phyloP scores from a whole-genome alignment of 192 early-diverging fungal genomes.

The Backusella sp. region DNA sequence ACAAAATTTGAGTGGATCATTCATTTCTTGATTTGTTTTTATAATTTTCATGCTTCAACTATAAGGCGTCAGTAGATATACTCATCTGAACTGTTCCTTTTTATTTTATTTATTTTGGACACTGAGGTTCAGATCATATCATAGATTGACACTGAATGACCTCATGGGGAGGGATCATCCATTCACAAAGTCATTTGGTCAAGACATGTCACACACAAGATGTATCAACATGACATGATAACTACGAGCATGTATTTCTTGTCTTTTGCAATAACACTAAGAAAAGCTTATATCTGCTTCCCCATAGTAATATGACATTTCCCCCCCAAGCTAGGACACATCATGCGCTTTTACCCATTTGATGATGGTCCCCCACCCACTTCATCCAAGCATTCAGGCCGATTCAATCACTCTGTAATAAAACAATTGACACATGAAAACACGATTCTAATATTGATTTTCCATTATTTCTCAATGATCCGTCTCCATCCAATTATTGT shows the following conservation, averaged over 20 bases:
- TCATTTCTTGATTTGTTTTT: too few species aligned
- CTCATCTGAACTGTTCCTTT: too few species aligned
- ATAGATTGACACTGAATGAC: too few species aligned
- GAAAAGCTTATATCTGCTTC: background rate
- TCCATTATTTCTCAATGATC: slow-evolving; percentile 44
- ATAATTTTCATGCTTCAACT: too few species aligned
- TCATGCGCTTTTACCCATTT: slow-evolving; percentile 46
- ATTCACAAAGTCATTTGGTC: slow-evolving; percentile 35
- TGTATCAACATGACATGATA: too few species aligned
- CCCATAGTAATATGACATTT: slow-evolving; percentile 41
- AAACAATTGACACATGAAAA: slow-evolving; percentile 39
- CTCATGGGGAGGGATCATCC: slow-evolving; percentile 32
- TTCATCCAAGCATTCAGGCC: slow-evolving; percentile 49
- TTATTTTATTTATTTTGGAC: too few species aligned
- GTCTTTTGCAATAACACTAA: background rate
- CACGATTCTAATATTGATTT: slow-evolving; percentile 9
- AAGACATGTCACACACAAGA: too few species aligned
- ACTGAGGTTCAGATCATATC: too few species aligned
- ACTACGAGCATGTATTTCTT: too few species aligned
- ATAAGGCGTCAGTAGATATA: too few species aligned
- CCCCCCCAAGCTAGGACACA: slow-evolving; percentile 47
- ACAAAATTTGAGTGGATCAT: too few species aligned
- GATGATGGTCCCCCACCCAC: slow-evolving; percentile 41
- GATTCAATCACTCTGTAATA: slow-evolving; percentile 42
- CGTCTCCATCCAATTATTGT: slow-evolving; percentile 51